Base-by-base conservation (phyloP, 345 rosid genomes). In the Ceriops tagal region DNA sequence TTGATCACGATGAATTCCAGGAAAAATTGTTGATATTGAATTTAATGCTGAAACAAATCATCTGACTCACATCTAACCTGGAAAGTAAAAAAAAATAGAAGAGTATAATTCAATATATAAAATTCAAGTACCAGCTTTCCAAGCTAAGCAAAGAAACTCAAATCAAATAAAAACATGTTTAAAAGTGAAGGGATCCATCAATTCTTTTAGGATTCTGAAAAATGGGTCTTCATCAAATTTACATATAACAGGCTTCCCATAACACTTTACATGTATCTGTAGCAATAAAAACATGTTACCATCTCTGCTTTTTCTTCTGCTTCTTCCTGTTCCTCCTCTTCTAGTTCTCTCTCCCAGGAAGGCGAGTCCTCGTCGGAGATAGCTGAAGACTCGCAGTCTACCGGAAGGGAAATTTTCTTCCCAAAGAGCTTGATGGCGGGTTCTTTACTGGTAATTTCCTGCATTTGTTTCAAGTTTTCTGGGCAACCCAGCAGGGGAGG, bases 401-500 rank as follows among this genome's bases (percentile, higher is more conserved):
- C 57, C 60, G 82, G 80, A 2, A 92, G 72, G 32, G 85, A 81
- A 43, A 92, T 88, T 67, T 82, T 90, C 87, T 58, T 86, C 0
- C 98, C 96, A 71, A 92, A 92, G 79, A 92, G 92, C 84, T 62
- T 88, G 76, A 92, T 84, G 63, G 87, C 84, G 5, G 89, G 82
- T 66, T 88, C 88, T 73, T 79, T 78, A 51, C 27, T 49, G 27
- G 6, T 22, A 78, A 20, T 85, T 60, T 79, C 80, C 51, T 55
- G 79, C 89, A 84, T 89, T 79, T 57, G 65, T 60, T 19, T 32
- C 20, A 0, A 21, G 34, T 19, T 74, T 83, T 75, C 76, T 70
- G 11, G 77, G 51, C 21, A 58, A 62, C 71, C 75, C 76, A 80
- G 76, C 79, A 59, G 55, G 65, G 51, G 3, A n/a, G 22, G 57